These are phyloP conservation scores for Didymella keratinophila DNA, from an alignment of 2,329 filamentous ascomycete genomes.

Conservation along the genomic window DNA sequence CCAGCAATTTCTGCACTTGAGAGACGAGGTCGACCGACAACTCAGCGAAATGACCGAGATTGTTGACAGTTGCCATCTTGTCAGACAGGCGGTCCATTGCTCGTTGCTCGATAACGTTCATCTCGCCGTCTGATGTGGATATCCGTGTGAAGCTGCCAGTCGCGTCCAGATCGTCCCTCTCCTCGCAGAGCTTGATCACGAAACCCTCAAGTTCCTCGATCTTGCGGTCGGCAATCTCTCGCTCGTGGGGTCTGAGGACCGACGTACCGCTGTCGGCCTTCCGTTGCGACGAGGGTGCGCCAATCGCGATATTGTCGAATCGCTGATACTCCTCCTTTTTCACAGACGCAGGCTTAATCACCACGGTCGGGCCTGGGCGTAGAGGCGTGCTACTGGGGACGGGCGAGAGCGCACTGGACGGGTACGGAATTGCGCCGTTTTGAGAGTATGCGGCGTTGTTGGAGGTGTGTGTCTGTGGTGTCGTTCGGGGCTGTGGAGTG, in stretches of 20 bases:
- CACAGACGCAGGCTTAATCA: slow-evolving; percentile 57
- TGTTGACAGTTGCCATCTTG: slow-evolving; percentile 75
- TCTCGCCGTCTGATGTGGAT: slow-evolving; percentile 64
- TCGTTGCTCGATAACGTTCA: slow-evolving; percentile 70
- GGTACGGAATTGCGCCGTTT: slow-evolving; percentile 26
- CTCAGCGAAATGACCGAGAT: slow-evolving; percentile 71
- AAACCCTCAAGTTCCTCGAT: slow-evolving; percentile 74
- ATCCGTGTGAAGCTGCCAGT: slow-evolving; percentile 65
- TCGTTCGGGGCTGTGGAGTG: slow-evolving; percentile 22
- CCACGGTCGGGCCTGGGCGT: slow-evolving; percentile 53
- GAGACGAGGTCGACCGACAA: slow-evolving; percentile 78
- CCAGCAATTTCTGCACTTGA: slow-evolving; percentile 80
- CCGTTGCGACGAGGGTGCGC: slow-evolving; percentile 55
- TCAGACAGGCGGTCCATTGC: slow-evolving; percentile 77
- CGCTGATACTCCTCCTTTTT: slow-evolving; percentile 52
- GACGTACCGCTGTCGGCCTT: slow-evolving; percentile 66
- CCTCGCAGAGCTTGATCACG: slow-evolving; percentile 75
- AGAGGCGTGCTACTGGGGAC: slow-evolving; percentile 26
- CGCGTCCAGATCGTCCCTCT: slow-evolving; percentile 73
- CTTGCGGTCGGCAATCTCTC: slow-evolving; percentile 79
- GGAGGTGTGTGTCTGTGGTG: slow-evolving; percentile 21
- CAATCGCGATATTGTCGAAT: slow-evolving; percentile 48
- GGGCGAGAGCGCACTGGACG: slow-evolving; percentile 26
- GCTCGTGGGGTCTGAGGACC: slow-evolving; percentile 75
- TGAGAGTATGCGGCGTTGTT: slow-evolving; percentile 26